phyloP scores from a whole-genome alignment of 345 rosid species.

The Acer negundo region DNA sequence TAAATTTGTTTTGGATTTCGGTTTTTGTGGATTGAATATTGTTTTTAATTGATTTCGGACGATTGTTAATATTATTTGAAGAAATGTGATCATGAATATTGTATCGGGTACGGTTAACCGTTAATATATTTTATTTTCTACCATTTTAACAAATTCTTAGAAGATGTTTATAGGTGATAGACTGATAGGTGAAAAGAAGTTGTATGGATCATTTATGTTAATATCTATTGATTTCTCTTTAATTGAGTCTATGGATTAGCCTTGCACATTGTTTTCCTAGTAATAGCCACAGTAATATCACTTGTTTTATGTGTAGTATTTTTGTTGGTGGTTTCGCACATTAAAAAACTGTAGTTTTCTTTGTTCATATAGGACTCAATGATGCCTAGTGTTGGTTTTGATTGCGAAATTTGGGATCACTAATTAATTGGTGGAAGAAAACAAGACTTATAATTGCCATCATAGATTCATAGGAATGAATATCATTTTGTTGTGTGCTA shows the following conservation, averaged over 20 bases:
- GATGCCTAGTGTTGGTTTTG: neutral
- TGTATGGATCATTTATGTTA: neutral
- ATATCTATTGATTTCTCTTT: neutral
- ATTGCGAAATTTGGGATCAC: neutral
- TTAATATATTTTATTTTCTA: neutral
- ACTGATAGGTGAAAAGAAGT: neutral
- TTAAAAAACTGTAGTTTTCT: neutral
- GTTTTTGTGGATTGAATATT: constrained; percentile 5
- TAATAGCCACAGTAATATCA: neutral
- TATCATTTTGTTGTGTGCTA: neutral
- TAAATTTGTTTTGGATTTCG: neutral
- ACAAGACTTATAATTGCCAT: neutral
- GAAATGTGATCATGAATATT: neutral
- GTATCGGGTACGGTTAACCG: neutral
- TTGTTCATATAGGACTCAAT: neutral
- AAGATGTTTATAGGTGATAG: neutral
- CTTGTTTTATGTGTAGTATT: neutral
- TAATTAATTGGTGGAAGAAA: neutral
- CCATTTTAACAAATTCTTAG: neutral
- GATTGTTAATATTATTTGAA: neutral
- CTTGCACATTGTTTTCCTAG: neutral
- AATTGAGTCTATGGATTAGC: neutral
- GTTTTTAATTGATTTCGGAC: neutral
- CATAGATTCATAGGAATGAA: neutral
- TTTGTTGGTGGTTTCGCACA: no score